Evolutionary conservation across 2,329 filamentous ascomycete genomes (phyloP).

Genomic region (Cladophialophora immunda): DNA sequence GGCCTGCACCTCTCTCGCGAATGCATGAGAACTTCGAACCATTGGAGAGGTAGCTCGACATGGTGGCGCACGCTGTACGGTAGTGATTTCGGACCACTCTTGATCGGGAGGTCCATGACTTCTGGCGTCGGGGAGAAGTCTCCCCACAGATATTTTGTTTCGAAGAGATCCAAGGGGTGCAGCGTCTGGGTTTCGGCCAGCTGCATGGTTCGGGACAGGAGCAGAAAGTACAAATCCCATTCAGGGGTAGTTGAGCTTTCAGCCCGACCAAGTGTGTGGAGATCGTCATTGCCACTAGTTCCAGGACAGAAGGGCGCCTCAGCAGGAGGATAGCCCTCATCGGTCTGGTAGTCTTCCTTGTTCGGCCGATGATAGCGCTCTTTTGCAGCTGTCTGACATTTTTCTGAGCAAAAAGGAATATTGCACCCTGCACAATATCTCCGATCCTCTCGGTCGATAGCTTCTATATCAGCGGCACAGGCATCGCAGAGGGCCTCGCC

Average conservation of each 20-base stretch:
- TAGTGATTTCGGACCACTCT: conserved; percentile 50
- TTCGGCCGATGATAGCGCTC: conserved; percentile 60
- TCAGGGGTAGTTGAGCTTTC: conserved; percentile 64
- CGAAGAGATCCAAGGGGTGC: conserved; percentile 67
- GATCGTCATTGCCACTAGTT: conserved; percentile 62
- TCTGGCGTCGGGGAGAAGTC: conserved; percentile 57
- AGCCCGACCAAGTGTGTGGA: conserved; percentile 67
- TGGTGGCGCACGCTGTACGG: conserved; percentile 70
- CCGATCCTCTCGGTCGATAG: conserved; percentile 59
- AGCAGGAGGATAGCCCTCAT: conserved; percentile 36
- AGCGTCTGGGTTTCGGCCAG: conserved; percentile 67
- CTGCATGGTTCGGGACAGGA: conserved; percentile 66
- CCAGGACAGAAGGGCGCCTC: conserved; percentile 50
- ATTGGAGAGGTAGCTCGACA: conserved; percentile 66
- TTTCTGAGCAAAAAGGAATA: conserved; percentile 67
- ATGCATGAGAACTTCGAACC: conserved; percentile 61
- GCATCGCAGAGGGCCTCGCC: conserved; percentile 90
- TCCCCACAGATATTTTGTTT: conserved; percentile 72
- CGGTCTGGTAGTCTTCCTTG: conserved; percentile 35
- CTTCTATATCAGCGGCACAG: conserved; percentile 77
- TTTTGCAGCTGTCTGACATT: conserved; percentile 65
- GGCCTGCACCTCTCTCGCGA: conserved; percentile 59
- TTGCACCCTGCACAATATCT: conserved; percentile 50
- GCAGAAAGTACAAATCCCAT: conserved; percentile 68
- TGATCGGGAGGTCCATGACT: conserved; percentile 41